Conservation (phyloP, 129 eudicot species). For the Silybum marianum region DNA sequence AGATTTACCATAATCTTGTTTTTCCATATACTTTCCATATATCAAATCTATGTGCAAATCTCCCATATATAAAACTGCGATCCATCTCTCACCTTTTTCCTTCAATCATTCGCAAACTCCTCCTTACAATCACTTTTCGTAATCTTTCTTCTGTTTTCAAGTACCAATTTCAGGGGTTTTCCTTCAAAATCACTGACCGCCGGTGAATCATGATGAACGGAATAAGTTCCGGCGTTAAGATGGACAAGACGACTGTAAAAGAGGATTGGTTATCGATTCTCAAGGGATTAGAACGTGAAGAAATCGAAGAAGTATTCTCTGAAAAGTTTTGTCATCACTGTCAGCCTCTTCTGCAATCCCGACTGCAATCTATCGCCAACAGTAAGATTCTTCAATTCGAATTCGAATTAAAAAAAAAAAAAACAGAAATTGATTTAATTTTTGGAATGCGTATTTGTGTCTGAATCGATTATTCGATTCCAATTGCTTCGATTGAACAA, state of each 20-base stretch:
- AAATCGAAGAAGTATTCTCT: constrained; percentile 47
- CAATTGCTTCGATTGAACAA: not conserved
- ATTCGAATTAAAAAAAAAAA: not conserved
- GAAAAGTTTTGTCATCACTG: constrained; percentile 45
- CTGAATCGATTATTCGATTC: not conserved
- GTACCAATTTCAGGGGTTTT: not conserved
- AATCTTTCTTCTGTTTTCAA: not conserved
- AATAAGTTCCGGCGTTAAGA: constrained; percentile 14
- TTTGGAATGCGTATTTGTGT: not conserved
- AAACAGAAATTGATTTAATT: not conserved
- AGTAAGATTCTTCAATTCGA: constrained; percentile 22
- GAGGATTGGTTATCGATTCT: constrained; percentile 32
- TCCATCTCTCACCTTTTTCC: not conserved
- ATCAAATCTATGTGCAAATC: not conserved
- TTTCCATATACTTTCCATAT: no score
- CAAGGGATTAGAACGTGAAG: constrained; percentile 33
- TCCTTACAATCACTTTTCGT: not conserved
- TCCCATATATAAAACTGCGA: not conserved
- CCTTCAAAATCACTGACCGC: not conserved
- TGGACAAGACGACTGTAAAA: constrained; percentile 24
- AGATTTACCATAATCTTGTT: no score
- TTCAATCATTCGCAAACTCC: not conserved
- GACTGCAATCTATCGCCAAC: constrained; percentile 20
- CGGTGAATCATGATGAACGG: constrained; percentile 37
- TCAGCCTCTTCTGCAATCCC: constrained; percentile 26